Percentiles rank a stretch among this genome's conserved stretches.
Conservation (phyloP, 805 yeast species). For the Candida tammaniensis region DNA sequence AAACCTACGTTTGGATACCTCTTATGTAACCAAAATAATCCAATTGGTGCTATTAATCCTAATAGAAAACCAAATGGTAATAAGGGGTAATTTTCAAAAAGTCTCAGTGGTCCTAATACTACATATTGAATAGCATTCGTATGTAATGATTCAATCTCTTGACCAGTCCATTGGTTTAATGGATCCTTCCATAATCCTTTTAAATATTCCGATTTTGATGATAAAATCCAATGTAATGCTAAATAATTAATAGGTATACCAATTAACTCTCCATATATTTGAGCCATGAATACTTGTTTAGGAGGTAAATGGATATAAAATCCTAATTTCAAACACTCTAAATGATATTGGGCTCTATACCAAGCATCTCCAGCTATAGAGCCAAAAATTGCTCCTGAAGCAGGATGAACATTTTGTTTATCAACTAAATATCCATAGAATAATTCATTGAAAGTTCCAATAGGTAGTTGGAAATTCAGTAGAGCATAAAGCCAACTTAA, state of each 20-base stretch:
- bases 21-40: conserved; percentile 26
- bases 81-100: conserved; percentile 40
- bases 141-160: conserved; percentile 37
- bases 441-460: conserved; percentile 51
- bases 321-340: conserved; percentile 39
- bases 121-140: conserved; percentile 53
- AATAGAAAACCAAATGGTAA: conserved; percentile 45
- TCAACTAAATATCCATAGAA: conserved; percentile 47
- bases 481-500: conserved; percentile 49
- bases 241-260: conserved; percentile 53
- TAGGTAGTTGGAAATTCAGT: conserved; percentile 51
- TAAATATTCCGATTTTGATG: conserved; percentile 36
- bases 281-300: conserved; percentile 46
- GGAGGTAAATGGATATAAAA: conserved; percentile 56
- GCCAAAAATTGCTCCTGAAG: conserved; percentile 48
- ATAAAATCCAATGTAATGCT: conserved; percentile 47
- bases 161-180: conserved; percentile 53
- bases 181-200: conserved; percentile 38
- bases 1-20: conserved; percentile 24
- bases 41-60: conserved; percentile 39
- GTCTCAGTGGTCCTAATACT: conserved; percentile 45
- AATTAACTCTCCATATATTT: conserved; percentile 49
- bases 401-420: conserved; percentile 37
- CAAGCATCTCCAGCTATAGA: conserved; percentile 54
- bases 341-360: conserved; percentile 46